Conservation (phyloP, 495 filamentous ascomycete genomes). For the Penicillium pulvis region DNA sequence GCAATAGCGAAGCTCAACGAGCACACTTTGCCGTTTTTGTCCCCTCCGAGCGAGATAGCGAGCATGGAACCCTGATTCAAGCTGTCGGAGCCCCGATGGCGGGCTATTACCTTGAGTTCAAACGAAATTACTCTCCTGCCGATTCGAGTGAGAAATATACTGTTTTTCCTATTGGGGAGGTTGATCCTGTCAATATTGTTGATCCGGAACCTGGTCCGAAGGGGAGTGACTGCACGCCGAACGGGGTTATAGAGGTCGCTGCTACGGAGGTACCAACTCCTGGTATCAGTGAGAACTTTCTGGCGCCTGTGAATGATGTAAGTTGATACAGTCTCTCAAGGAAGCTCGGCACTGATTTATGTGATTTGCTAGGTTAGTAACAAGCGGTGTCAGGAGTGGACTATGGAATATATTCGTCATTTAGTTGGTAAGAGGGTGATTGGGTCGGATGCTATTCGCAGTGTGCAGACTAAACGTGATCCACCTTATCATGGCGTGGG, state of each 20-base stretch:
- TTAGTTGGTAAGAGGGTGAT: slow-evolving; percentile 29
- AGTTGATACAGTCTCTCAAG: neutral
- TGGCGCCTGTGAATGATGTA: slow-evolving; percentile 41
- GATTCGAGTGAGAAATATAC: slow-evolving; percentile 17
- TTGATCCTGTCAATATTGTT: slow-evolving; percentile 25
- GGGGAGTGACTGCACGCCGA: slow-evolving; percentile 24
- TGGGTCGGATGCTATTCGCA: slow-evolving; percentile 28
- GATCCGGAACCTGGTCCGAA: slow-evolving; percentile 16
- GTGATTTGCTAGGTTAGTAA: slow-evolving; percentile 27
- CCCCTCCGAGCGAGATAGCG: slow-evolving; percentile 19
- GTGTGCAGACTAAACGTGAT: slow-evolving; percentile 37
- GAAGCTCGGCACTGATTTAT: neutral
- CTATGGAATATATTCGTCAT: slow-evolving; percentile 36
- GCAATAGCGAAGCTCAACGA: slow-evolving; percentile 25
- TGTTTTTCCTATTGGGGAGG: slow-evolving; percentile 26
- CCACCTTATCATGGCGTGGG: slow-evolving; percentile 36
- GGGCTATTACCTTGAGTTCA: slow-evolving; percentile 36
- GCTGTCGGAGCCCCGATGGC: slow-evolving; percentile 35
- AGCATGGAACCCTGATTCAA: slow-evolving; percentile 32
- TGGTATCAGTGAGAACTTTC: slow-evolving; percentile 35
- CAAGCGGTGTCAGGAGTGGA: slow-evolving; percentile 42
- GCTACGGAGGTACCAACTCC: slow-evolving; percentile 33
- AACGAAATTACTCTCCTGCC: slow-evolving; percentile 25
- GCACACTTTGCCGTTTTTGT: slow-evolving; percentile 41
- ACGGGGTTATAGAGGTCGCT: slow-evolving; percentile 30